Evolutionary conservation across 2,329 filamentous ascomycete species (phyloP).

Genomic region (Penicillium sp.): DNA sequence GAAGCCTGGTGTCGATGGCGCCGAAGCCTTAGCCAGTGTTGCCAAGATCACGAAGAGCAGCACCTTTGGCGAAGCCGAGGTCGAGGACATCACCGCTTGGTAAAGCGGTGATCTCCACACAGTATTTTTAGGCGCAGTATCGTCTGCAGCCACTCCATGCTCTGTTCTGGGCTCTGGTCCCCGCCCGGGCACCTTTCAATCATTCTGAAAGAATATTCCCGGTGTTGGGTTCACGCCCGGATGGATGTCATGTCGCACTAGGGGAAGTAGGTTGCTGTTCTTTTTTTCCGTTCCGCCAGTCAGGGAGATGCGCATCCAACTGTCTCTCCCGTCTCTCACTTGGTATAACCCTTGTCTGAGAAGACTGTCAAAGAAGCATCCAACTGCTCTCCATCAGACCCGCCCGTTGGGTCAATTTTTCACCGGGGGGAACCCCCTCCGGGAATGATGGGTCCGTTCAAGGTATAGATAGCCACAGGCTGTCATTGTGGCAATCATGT

Average conservation of each 20-base stretch:
- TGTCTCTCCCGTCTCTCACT: constrained; percentile 39
- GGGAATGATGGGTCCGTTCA: constrained; percentile 27
- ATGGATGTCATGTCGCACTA: constrained; percentile 19
- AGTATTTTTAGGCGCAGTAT: constrained; percentile 30
- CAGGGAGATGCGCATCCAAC: constrained; percentile 45
- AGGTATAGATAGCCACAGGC: constrained; percentile 7
- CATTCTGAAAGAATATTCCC: background rate
- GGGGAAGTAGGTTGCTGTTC: constrained; percentile 38
- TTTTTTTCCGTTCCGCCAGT: constrained; percentile 38
- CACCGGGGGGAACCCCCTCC: constrained; percentile 9
- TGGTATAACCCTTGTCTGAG: constrained; percentile 26
- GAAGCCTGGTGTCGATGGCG: constrained; percentile 53
- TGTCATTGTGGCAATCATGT: constrained; percentile 11
- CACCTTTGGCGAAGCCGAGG: constrained; percentile 92
- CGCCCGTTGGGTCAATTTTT: constrained; percentile 27
- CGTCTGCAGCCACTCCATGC: constrained; percentile 24
- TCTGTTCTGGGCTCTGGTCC: constrained; percentile 17
- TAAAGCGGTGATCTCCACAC: constrained; percentile 44
- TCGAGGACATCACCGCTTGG: constrained; percentile 95
- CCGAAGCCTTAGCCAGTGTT: constrained; percentile 53
- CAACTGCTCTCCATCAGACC: constrained; percentile 45
- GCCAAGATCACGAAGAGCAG: constrained; percentile 77
- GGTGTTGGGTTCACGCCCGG: constrained; percentile 1
- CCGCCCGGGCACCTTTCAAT: constrained; percentile 3
- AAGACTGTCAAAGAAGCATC: constrained; percentile 45